Base-by-base conservation (phyloP, 2,329 filamentous ascomycete species). In the Amauroascus niger region DNA sequence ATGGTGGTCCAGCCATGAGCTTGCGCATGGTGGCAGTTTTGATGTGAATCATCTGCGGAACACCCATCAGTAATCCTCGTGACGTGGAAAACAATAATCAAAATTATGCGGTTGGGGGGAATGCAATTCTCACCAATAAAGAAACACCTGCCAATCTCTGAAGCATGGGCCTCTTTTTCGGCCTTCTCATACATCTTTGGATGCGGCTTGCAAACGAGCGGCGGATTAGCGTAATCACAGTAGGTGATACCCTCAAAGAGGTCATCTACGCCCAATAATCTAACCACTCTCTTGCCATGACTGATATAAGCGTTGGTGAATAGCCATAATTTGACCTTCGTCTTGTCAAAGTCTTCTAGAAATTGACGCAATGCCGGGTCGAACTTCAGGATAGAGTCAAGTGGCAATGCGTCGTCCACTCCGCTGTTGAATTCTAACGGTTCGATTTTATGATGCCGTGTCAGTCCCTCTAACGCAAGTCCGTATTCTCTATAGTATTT, bases 401-500 rank as follows among this genome's bases (percentile, higher is more conserved):
- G 78, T 0, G 93, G 90, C 20, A 98, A 73, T 2, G 93, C 93
- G 68, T 98, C 93, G 66, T 98, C 93, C 11, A 98, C 93, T 70
- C 95, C 85, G 59, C 80, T 73, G 69, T 98, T 98, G 75, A 97
- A 98, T 53, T 94, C 89, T 4, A 98, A 76, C 1, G 93, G 87
- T 64, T 97, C 88, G 63, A 98, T 95, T 70, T 95, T 83, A 74
- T 98, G 93, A 71, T 96, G 87, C 8, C 88, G 83, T 35, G 95
- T 88, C 1, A 98, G 79, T 1, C 93, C 93, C 72, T 97, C 89
- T 59, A 98, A 94, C 28, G 93, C 93, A n/a, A 98, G 81, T 28
- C 94, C 93, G 67, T 98, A 98, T 68, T 87, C 89, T 64, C 83
- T 85, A 74, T 97, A 98, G 75, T 98, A 98, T 63, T 90, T 87